A percentile compares a stretch with the other conserved stretches of the same genome.
phyloP scores from a whole-genome alignment of 306 rosid species.

The Senna tora region DNA sequence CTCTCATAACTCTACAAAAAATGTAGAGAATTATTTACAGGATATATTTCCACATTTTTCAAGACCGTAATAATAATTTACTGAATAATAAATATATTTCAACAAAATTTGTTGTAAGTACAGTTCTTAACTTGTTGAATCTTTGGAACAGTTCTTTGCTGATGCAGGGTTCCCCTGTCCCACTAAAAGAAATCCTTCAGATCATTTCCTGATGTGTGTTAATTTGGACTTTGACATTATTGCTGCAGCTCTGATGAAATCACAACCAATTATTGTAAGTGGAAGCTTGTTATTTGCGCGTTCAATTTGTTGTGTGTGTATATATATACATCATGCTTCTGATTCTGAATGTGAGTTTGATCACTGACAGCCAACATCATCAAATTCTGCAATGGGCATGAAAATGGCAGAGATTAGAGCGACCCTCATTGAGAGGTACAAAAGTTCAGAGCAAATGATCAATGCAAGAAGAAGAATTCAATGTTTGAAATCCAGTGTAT shows the following conservation, averaged over 20 bases:
- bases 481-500: conserved; percentile 59
- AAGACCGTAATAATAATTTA: no score
- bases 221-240: conserved; percentile 63
- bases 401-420: conserved; percentile 64
- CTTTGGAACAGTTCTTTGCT: conserved; percentile 31
- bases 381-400: conserved; percentile 52
- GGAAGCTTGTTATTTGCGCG: conserved; percentile 5
- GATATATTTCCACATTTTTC: no score
- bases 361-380: conserved; percentile 44
- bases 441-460: conserved; percentile 54
- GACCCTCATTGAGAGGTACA: conserved; percentile 58
- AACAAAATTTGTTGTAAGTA: neutral
- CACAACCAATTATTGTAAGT: conserved; percentile 45
- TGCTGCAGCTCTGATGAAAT: conserved; percentile 50
- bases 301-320: no score
- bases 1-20: no score
- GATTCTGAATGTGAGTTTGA: conserved; percentile 11
- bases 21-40: no score
- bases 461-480: conserved; percentile 54
- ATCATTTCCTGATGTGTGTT: conserved; percentile 41
- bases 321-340: neutral
- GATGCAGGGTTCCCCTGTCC: conserved; percentile 31
- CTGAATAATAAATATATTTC: no score
- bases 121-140: conserved; percentile 5
- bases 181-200: conserved; percentile 5